Percentiles rank a stretch among this genome's conserved stretches.
phyloP scores from a whole-genome alignment of 306 rosid species.

The Cercis canadensis region DNA sequence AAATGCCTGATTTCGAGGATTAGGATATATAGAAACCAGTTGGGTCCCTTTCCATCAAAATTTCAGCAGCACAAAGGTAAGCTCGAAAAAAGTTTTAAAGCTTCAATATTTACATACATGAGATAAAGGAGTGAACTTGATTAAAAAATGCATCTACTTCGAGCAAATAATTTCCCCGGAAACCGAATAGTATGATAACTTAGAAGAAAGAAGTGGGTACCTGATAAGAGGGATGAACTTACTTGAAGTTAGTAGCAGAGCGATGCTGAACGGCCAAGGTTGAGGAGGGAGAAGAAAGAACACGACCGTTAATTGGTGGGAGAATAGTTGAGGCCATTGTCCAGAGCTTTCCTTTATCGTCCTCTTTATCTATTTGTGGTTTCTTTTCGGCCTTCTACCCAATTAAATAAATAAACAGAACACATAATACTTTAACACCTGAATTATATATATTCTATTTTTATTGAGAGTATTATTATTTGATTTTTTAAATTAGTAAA shows the following conservation, averaged over 20 bases:
- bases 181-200: not conserved
- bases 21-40: not conserved
- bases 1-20: not conserved
- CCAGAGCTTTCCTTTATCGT: not conserved
- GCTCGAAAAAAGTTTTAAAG: not conserved
- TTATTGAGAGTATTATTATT: too few species aligned
- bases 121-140: constrained; percentile 6
- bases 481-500: too few species aligned
- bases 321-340: constrained; percentile 53
- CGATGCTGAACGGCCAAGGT: constrained; percentile 5
- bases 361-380: not conserved
- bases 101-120: not conserved
- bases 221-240: constrained; percentile 19
- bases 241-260: constrained; percentile 39
- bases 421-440: not conserved
- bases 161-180: not conserved
- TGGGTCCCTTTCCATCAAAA: not conserved
- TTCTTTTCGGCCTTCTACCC: not conserved
- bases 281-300: constrained; percentile 21
- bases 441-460: not conserved
- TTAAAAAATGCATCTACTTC: not conserved
- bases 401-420: too few species aligned
- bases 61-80: not conserved
- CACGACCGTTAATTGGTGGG: constrained; percentile 37
- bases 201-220: not conserved